A percentile compares a stretch with the other conserved stretches of the same genome.
These are phyloP conservation scores for Millerago galiae DNA, from an alignment of 805 yeast species.

Conservation along the genomic window DNA sequence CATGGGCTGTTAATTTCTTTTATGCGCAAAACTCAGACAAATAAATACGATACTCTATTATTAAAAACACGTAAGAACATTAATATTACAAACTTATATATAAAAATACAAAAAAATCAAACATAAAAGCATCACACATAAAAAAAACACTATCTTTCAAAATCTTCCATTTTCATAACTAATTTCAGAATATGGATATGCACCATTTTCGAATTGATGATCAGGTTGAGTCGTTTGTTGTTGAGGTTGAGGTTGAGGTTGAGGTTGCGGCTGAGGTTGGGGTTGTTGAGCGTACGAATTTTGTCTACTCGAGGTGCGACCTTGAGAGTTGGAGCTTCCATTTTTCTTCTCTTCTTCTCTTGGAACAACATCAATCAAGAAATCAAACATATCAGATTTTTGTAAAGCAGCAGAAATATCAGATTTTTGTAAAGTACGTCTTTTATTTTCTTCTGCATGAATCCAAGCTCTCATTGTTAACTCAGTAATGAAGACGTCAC, in stretches of 20 bases:
- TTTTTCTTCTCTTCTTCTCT: conserved; percentile 54
- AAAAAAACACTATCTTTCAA: neutral
- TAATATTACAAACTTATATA: neutral
- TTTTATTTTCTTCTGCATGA: conserved; percentile 92
- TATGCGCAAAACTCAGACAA: conserved; percentile 53
- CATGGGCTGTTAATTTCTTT: conserved; percentile 77
- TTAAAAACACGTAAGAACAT: neutral
- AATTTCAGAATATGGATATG: conserved; percentile 4
- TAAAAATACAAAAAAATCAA: neutral
- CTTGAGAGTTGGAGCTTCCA: neutral
- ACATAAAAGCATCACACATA: conserved; percentile 2
- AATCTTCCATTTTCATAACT: conserved; percentile 3
- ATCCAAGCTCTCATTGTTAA: conserved; percentile 99
- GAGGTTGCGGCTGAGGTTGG: neutral
- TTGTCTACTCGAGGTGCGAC: neutral
- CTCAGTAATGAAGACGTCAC: conserved; percentile 95
- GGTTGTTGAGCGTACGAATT: conserved; percentile 1
- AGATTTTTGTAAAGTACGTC: conserved; percentile 88
- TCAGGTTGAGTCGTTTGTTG: neutral
- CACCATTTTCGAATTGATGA: neutral
- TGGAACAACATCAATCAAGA: conserved; percentile 92
- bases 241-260: conserved; percentile 1
- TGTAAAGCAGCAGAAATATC: conserved; percentile 95
- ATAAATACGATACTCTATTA: too few relatives aligned
- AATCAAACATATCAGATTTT: conserved; percentile 95